A percentile compares a stretch with the other conserved stretches of the same genome.
These are phyloP conservation scores for Novymonas esmeraldas DNA, from an alignment of 208 protist species.

Conservation along the genomic window DNA sequence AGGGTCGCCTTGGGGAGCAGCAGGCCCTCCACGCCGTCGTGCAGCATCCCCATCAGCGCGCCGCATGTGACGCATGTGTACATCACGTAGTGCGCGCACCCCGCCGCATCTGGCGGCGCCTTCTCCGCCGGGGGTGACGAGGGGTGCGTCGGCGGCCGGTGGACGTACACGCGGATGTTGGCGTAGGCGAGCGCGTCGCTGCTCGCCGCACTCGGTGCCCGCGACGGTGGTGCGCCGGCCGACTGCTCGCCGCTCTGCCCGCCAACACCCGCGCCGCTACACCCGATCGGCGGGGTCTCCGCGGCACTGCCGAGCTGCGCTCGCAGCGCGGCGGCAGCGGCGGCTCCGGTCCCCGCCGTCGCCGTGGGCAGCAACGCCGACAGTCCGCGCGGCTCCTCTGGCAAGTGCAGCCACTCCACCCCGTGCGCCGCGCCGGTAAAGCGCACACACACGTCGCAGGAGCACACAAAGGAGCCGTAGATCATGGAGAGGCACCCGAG, in stretches of 20 bases:
- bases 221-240: not conserved
- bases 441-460: constrained; percentile 58
- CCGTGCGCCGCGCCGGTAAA: constrained; percentile 48
- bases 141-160: not conserved
- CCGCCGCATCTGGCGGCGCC: not conserved
- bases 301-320: not conserved
- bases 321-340: constrained; percentile 23
- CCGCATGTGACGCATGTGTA: constrained; percentile 78
- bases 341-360: constrained; percentile 15
- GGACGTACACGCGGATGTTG: constrained; percentile 14
- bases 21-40: constrained; percentile 60
- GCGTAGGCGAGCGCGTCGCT: not conserved
- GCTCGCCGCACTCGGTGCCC: not conserved
- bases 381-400: constrained; percentile 30
- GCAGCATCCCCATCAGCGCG: constrained; percentile 51
- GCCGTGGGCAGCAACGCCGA: constrained; percentile 9
- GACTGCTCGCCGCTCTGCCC: not conserved
- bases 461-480: constrained; percentile 80
- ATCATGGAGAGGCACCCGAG: constrained; percentile 57
- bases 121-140: not conserved
- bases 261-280: too few species aligned
- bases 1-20: constrained; percentile 61
- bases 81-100: constrained; percentile 27
- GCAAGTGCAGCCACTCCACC: constrained; percentile 84
- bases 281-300: too few species aligned